Conservation (phyloP, 108 stramenopile species). For the Epithemia pelagica region DNA sequence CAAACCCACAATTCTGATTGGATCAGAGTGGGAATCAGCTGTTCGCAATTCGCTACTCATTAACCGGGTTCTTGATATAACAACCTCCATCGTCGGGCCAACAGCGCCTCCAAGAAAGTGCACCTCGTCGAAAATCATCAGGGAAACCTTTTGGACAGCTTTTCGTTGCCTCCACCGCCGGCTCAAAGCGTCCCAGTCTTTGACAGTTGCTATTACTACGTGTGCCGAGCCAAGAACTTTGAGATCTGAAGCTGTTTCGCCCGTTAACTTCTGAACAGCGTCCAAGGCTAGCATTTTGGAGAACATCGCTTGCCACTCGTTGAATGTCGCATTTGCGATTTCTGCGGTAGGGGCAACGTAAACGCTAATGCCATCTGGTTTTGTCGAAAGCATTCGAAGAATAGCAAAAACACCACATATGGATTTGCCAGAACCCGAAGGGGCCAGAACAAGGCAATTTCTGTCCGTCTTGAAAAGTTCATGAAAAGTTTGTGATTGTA, state of each 20-base stretch:
- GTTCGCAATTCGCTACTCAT: conserved; percentile 31
- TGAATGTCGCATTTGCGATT: conserved; percentile 55
- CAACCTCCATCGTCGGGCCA: conserved; percentile 91
- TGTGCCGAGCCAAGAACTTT: conserved; percentile 60
- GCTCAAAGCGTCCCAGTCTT: conserved; percentile 89
- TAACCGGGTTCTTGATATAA: conserved; percentile 95
- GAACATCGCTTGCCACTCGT: conserved; percentile 72
- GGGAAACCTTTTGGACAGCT: conserved; percentile 80
- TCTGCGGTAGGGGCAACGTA: conserved; percentile 91
- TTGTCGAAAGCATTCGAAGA: conserved; percentile 79
- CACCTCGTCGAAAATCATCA: conserved; percentile 94
- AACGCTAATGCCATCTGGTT: conserved; percentile 78
- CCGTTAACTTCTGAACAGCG: conserved; percentile 75
- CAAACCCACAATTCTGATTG: conserved; percentile 87
- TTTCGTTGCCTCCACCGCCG: conserved; percentile 95
- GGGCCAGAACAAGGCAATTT: conserved; percentile 92
- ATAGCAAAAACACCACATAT: conserved; percentile 92
- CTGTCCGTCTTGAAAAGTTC: conserved; percentile 89
- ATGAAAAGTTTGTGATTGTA: conserved; percentile 97
- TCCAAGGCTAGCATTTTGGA: conserved; percentile 60
- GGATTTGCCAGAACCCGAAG: conserved; percentile 90
- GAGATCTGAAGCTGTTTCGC: conserved; percentile 87
- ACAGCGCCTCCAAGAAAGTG: conserved; percentile 91
- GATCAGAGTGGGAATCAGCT: background rate
- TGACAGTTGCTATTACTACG: conserved; percentile 81